A percentile compares a stretch with the other conserved stretches of the same genome.
phyloP scores from a whole-genome alignment of 2,329 filamentous ascomycete species.

The Fusarium foetens region DNA sequence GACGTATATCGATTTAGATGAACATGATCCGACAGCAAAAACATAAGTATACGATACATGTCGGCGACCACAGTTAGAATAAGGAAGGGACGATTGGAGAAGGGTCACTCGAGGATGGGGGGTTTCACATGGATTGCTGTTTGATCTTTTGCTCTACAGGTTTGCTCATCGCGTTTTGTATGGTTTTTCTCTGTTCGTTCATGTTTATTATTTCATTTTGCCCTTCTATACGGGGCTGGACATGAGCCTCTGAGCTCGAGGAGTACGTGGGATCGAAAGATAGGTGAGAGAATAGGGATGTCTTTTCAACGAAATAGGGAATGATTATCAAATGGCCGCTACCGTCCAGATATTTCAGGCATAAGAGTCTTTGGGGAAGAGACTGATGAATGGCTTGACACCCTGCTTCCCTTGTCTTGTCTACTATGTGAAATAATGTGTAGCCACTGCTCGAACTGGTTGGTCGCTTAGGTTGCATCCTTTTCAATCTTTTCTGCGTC shows the following conservation, averaged over 20 bases:
- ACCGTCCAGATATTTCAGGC: slow-evolving; percentile 9
- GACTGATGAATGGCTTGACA: slow-evolving; percentile 3
- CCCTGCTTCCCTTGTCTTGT: neutral
- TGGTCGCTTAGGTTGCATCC: slow-evolving; percentile 1
- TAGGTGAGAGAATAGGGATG: neutral
- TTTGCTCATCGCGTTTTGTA: neutral
- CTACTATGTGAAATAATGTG: neutral
- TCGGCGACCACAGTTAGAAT: slow-evolving; percentile 14
- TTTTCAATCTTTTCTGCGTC: slow-evolving; percentile 5
- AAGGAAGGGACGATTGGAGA: slow-evolving; percentile 1
- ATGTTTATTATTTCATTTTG: neutral
- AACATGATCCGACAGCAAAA: neutral
- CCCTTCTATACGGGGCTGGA: slow-evolving; percentile 2
- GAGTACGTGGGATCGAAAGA: slow-evolving; percentile 17
- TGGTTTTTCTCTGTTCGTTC: neutral
- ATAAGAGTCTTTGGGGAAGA: slow-evolving; percentile 7
- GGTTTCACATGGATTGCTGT: slow-evolving; percentile 3
- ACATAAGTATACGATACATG: neutral
- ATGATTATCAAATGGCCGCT: neutral
- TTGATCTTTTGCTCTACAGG: neutral
- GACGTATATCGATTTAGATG: slow-evolving; percentile 16
- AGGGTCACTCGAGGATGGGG: neutral
- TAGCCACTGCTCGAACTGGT: neutral
- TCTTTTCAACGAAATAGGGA: slow-evolving; percentile 3
- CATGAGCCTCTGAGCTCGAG: slow-evolving; percentile 23